Evolutionary conservation across 495 filamentous ascomycete species (phyloP).

Genomic region (Podospora conica): DNA sequence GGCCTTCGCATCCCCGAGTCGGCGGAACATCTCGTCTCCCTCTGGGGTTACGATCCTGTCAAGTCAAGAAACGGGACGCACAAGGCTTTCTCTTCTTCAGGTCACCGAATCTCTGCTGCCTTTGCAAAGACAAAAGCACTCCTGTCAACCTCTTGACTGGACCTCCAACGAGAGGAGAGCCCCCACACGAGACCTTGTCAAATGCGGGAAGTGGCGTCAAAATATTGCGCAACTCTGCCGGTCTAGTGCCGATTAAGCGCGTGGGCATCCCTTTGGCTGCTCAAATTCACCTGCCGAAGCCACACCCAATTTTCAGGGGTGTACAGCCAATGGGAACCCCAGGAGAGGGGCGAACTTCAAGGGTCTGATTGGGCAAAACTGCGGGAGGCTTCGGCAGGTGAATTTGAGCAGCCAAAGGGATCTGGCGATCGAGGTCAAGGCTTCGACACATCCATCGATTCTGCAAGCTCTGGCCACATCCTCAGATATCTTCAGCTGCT

Average conservation of each 20-base stretch:
- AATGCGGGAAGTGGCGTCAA: background rate
- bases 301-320: too few species aligned
- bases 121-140: background rate
- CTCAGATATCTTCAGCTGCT: background rate
- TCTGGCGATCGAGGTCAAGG: background rate
- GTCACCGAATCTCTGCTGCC: background rate
- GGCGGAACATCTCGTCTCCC: background rate
- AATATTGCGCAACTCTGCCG: background rate
- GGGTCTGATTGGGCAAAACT: too few species aligned
- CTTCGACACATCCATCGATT: background rate
- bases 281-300: too few species aligned
- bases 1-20: conserved; percentile 4
- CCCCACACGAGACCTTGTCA: background rate
- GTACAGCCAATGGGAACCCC: too few species aligned
- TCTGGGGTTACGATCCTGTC: background rate
- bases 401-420: too few species aligned
- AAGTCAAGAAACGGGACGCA: background rate
- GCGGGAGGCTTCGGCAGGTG: too few species aligned
- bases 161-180: background rate
- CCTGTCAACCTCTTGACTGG: background rate
- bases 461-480: background rate
- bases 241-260: background rate
- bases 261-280: too few species aligned
- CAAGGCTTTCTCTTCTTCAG: background rate
- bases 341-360: too few species aligned